phyloP scores from a whole-genome alignment of 2,329 filamentous ascomycete genomes.

The Reticulascus tulasneorum region DNA sequence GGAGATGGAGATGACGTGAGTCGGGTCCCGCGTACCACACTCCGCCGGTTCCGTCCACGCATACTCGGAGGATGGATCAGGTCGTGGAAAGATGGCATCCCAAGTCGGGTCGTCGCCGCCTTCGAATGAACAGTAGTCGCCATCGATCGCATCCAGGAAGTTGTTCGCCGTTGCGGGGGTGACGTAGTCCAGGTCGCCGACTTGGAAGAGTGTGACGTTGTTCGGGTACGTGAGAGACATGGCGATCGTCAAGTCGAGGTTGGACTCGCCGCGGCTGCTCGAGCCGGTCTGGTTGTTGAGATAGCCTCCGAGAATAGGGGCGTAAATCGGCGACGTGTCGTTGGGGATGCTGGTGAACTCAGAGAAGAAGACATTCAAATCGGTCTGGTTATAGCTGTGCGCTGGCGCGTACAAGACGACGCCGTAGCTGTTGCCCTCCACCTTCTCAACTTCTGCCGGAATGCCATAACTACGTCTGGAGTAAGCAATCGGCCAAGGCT shows the following conservation, averaged over 20 bases:
- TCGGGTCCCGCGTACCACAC: conserved; percentile 39
- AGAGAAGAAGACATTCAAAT: conserved; percentile 45
- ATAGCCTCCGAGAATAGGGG: conserved; percentile 41
- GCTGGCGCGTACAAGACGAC: conserved; percentile 49
- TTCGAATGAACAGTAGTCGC: conserved; percentile 36
- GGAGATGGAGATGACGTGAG: conserved; percentile 52
- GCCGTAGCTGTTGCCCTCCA: conserved; percentile 41
- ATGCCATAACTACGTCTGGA: too few relatives aligned
- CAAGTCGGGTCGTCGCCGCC: too few relatives aligned
- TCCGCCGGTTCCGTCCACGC: conserved; percentile 37
- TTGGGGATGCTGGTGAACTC: conserved; percentile 36
- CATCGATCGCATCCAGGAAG: conserved; percentile 42
- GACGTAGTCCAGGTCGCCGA: conserved; percentile 27
- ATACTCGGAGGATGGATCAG: conserved; percentile 25
- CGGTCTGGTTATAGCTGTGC: conserved; percentile 46
- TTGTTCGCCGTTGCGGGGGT: conserved; percentile 38
- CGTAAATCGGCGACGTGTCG: conserved; percentile 38
- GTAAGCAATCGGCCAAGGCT: too few relatives aligned
- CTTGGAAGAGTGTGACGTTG: conserved; percentile 43
- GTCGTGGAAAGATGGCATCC: too few relatives aligned
- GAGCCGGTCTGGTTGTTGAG: conserved; percentile 13
- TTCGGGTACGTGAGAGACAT: conserved; percentile 51
- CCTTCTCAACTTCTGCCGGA: too few relatives aligned
- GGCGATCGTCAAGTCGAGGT: conserved; percentile 52
- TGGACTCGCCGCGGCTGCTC: conserved; percentile 39